Percentiles rank a stretch among this genome's conserved stretches.
phyloP scores from a whole-genome alignment of 768 basidiomycete genomes.

The Lactifluus echinatus region DNA sequence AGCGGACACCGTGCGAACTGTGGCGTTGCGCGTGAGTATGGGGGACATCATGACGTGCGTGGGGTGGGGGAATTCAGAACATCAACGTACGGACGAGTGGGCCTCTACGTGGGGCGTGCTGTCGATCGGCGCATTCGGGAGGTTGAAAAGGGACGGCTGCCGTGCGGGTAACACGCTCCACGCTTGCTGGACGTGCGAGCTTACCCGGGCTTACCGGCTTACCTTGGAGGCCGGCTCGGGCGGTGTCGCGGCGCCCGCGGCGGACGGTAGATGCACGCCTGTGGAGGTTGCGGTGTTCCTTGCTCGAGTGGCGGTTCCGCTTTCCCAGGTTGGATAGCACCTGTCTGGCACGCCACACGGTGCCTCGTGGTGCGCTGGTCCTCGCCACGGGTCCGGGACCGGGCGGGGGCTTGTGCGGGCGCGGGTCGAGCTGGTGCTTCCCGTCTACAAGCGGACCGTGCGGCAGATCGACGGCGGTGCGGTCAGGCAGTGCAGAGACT shows the following conservation, averaged over 20 bases:
- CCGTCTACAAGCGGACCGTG: slow-evolving; percentile 8
- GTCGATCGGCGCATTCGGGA: slow-evolving; percentile 7
- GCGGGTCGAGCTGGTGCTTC: slow-evolving; percentile 12
- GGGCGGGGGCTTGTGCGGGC: slow-evolving; percentile 1
- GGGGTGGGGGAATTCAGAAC: no score
- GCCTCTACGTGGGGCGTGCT: neutral
- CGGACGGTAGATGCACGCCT: neutral
- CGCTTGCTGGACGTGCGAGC: no score
- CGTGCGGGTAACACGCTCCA: no score
- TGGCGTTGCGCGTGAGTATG: neutral
- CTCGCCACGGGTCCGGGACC: no score
- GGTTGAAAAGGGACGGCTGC: slow-evolving; percentile 5
- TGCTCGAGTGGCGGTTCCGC: slow-evolving; percentile 9
- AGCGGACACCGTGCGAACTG: no score
- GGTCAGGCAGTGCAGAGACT: neutral
- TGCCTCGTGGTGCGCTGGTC: neutral
- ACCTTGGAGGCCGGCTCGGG: neutral
- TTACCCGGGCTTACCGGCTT: no score
- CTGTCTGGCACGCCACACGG: slow-evolving; percentile 10
- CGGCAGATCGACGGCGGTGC: neutral
- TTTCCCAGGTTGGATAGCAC: slow-evolving; percentile 2
- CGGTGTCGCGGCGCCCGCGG: no score
- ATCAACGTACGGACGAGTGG: neutral
- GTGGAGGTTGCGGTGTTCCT: neutral
- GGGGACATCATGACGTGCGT: no score